Evolutionary conservation across 2,329 filamentous ascomycete genomes (phyloP).

Genomic region (Anthostomella pinea): DNA sequence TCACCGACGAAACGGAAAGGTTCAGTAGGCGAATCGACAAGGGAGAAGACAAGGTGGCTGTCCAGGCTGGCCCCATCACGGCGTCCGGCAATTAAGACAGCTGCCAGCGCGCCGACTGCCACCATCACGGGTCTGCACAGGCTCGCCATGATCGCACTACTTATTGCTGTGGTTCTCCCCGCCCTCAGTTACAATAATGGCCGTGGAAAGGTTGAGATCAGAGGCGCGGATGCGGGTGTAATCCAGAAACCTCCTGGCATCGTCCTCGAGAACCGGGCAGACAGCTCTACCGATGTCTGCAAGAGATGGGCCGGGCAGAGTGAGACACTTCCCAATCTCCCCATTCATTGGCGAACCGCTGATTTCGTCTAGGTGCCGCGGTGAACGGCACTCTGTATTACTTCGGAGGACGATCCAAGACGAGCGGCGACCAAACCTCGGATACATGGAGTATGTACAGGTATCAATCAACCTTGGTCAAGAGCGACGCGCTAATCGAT

Average conservation of each 20-base stretch:
- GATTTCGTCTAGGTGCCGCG: conserved; percentile 48
- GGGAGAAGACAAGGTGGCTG: conserved; percentile 38
- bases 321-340: conserved; percentile 30
- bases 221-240: conserved; percentile 47
- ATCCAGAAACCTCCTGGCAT: conserved; percentile 29
- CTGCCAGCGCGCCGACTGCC: conserved; percentile 42
- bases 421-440: conserved; percentile 51
- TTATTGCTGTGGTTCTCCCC: conserved; percentile 51
- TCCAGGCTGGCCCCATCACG: conserved; percentile 38
- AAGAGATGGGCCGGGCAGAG: conserved; percentile 65
- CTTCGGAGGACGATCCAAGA: conserved; percentile 68
- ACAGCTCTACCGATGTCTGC: conserved; percentile 57
- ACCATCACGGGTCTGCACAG: conserved; percentile 41
- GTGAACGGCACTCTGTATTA: conserved; percentile 75
- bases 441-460: conserved; percentile 64
- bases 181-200: conserved; percentile 44
- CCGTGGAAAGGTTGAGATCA: conserved; percentile 36
- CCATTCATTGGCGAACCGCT: conserved; percentile 9
- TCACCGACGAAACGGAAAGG: conserved; percentile 28
- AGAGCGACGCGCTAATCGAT: conserved; percentile 7
- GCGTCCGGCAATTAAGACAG: conserved; percentile 42
- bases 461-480: too few relatives aligned
- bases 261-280: conserved; percentile 38
- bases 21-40: conserved; percentile 16
- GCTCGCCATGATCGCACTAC: conserved; percentile 45